Conservation (phyloP, 2,329 filamentous ascomycete species). For the Botrytis aclada region DNA sequence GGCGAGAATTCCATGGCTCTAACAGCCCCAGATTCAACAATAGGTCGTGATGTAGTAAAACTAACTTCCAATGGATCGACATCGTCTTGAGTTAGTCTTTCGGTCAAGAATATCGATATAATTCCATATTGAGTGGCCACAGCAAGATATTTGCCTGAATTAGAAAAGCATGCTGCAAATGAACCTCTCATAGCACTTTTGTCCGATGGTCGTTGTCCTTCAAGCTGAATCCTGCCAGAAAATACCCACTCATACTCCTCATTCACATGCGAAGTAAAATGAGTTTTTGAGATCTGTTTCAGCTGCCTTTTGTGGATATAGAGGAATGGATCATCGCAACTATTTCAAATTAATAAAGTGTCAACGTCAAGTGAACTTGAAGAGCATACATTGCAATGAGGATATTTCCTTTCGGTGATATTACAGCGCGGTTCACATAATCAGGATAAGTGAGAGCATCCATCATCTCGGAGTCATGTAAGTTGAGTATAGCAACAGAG, state of each 20-base stretch:
- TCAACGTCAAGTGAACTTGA: not conserved
- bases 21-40: slow-evolving; percentile 60
- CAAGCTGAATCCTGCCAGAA: slow-evolving; percentile 53
- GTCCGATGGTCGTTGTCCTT: slow-evolving; percentile 56
- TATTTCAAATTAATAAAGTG: not conserved
- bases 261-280: slow-evolving; percentile 26
- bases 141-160: slow-evolving; percentile 67
- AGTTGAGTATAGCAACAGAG: slow-evolving; percentile 78
- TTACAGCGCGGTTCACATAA: slow-evolving; percentile 88
- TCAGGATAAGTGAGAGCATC: slow-evolving; percentile 73
- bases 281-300: slow-evolving; percentile 25
- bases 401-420: slow-evolving; percentile 81
- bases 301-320: slow-evolving; percentile 69
- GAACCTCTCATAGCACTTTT: slow-evolving; percentile 60
- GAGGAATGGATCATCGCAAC: slow-evolving; percentile 70
- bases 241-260: slow-evolving; percentile 50
- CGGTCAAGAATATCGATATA: slow-evolving; percentile 70
- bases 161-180: slow-evolving; percentile 76
- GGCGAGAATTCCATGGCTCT: slow-evolving; percentile 91
- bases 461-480: slow-evolving; percentile 65
- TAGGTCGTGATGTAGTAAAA: slow-evolving; percentile 73
- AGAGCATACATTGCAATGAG: slow-evolving; percentile 70
- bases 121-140: slow-evolving; percentile 78
- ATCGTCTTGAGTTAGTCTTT: slow-evolving; percentile 44
- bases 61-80: slow-evolving; percentile 66